Base-by-base conservation (phyloP, 768 basidiomycete species). In the Boletus bicolor region DNA sequence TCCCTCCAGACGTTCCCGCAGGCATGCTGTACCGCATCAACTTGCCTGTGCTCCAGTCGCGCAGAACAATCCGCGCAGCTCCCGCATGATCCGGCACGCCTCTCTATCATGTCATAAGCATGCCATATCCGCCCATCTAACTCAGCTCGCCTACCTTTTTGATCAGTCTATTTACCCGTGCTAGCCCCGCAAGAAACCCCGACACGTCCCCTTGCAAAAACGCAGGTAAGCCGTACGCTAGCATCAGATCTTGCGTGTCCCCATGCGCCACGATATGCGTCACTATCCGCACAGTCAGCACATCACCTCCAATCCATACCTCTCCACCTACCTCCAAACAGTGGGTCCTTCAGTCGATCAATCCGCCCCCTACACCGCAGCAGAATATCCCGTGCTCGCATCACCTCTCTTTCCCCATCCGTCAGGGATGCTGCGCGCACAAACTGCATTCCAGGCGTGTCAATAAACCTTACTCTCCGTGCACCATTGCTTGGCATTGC, bases 161-260 rank as follows among this genome's bases (percentile, higher is more conserved):
- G 12, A 93, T 75, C 42, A 93, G 77, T 44, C 85, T 83, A 52
- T 83, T 79, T 14, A 87, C 78, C 44, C 93, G 85, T 5, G 93
- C 90, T 39, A 95, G 72, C 44, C 83, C 84, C 26, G 84, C 77
- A 37, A 97, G 77, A 79, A 96, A 94, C 0, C 86, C 84, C 24
- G 77, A 76, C 6, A 79, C 67, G 63, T 94, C 84, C 3, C 87
- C 85, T 44, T 76, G 76, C 9, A 80, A 61, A 69, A 95, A 94
- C 8, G 87, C 90, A 4, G 94, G 90, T 14, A 93, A 76, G 61
- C 80, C 85, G 75, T 95, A 96, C 47, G 85, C 75, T n/a, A 96
- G 72, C 89, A 95, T 94, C 41, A 97, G 77, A 69, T 96, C 94
- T 66, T 94, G 87, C 34, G 80, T 72, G 62, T 81, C 82, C 3